Base-by-base conservation (phyloP, 768 basidiomycete species). In the Termitomyces sp. region DNA sequence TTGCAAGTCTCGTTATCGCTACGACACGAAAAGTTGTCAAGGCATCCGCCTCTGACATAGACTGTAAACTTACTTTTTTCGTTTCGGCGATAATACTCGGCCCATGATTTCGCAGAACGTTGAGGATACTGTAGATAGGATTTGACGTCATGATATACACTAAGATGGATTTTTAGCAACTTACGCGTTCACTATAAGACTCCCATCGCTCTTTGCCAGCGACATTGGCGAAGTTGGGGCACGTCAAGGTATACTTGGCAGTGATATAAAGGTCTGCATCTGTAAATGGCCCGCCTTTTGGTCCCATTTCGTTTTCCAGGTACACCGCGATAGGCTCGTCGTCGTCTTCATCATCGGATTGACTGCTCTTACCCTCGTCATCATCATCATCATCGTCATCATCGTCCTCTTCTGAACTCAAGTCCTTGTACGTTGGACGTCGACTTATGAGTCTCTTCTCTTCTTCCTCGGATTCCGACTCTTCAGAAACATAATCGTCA, bases 181-280 rank as follows among this genome's bases (percentile, higher is more conserved):
- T 61, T 64, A 86, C 87, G 63, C 74, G 75, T 65, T 78, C 74
- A 47, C 72, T 68, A 62, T 83, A 87, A 18, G 75, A 67, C 1
- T 74, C 73, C 85, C 86, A 90, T 65, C 78, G 77, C 35, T 85
- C 81, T 56, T 70, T 77, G 0, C 57, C 56, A 18, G 70, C 63
- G 60, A 74, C 66, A 26, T 67, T 68, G 26, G 74, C 66, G 74
- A 83, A 88, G 51, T 79, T 65, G 3, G 73, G 70, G 53, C 72
- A 73, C 6, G 72, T 74, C 26, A 81, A 80, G 36, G 87, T 79
- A 68, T 86, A 79, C 61, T 78, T 81, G 14, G 86, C 85, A 51
- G 83, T 73, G 48, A 79, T 74, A 59, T 84, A 80, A 56, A 80
- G 70, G 65, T 90, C 88, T n/a, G 84, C 84, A n/a, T 77, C 74